Percentiles rank a stretch among this genome's conserved stretches.
Evolutionary conservation across 768 basidiomycete genomes (phyloP).

Genomic region (Butyriboletus loyo): DNA sequence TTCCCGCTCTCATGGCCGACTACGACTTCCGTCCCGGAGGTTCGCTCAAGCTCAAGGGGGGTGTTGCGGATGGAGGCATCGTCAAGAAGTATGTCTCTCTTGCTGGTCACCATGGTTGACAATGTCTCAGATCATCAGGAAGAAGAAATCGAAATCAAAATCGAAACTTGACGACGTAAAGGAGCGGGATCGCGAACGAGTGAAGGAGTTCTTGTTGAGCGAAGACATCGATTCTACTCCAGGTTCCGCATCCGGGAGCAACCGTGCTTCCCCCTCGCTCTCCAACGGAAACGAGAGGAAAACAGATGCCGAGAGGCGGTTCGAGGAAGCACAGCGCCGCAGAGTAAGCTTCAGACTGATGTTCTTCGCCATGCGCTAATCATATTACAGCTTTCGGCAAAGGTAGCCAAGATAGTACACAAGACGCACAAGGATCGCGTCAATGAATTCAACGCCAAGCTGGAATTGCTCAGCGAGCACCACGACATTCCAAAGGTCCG

Average conservation of each 20-base stretch:
- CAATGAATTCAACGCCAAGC: conserved; percentile 81
- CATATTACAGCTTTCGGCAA: conserved; percentile 59
- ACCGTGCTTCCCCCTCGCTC: conserved; percentile 59
- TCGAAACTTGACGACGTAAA: conserved; percentile 48
- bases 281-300: conserved; percentile 51
- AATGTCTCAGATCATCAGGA: conserved; percentile 44
- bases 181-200: conserved; percentile 39
- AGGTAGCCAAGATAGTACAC: conserved; percentile 70
- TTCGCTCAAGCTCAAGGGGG: conserved; percentile 88
- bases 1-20: conserved; percentile 57
- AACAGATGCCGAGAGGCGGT: conserved; percentile 85
- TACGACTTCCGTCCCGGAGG: conserved; percentile 85
- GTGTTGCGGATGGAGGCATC: conserved; percentile 71
- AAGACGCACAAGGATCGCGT: conserved; percentile 95
- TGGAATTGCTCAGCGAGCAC: conserved; percentile 87
- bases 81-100: conserved; percentile 68
- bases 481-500: conserved; percentile 90
- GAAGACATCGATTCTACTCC: conserved; percentile 42
- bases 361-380: conserved; percentile 6
- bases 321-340: conserved; percentile 82
- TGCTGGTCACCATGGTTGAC: neutral
- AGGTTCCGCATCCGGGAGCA: conserved; percentile 52
- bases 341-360: conserved; percentile 50
- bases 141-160: conserved; percentile 81
- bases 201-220: conserved; percentile 51